These are phyloP conservation scores for Pyrrhoderma noxium DNA, from an alignment of 1,284 basidiomycete species.

Conservation along the genomic window DNA sequence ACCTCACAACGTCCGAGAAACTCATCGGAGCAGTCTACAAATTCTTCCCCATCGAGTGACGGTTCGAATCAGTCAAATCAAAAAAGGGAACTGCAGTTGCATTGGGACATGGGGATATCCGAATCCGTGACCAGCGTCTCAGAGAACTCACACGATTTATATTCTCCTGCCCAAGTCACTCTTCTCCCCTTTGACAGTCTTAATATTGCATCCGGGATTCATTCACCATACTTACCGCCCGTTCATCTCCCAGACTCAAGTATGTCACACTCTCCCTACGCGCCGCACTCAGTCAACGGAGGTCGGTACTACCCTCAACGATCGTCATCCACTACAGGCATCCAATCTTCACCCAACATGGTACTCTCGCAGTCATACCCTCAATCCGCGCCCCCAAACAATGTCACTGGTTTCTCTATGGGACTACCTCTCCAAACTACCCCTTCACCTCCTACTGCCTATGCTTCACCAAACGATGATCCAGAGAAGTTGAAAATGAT, in stretches of 20 bases:
- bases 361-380: background rate
- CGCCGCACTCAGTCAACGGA: background rate
- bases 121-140: constrained; percentile 2
- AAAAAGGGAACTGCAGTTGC: constrained; percentile 9
- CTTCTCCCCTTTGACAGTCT: constrained; percentile 11
- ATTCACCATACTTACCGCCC: constrained; percentile 16
- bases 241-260: constrained; percentile 6
- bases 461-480: constrained; percentile 7
- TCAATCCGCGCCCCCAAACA: constrained; percentile 12
- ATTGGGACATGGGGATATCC: constrained; percentile 16
- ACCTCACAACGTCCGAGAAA: constrained; percentile 10
- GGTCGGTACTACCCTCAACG: constrained; percentile 11
- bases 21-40: constrained; percentile 15
- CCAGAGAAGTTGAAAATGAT: constrained; percentile 3
- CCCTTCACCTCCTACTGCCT: constrained; percentile 10
- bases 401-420: constrained; percentile 4
- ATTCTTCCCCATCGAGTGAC: constrained; percentile 18
- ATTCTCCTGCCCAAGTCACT: constrained; percentile 5
- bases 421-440: constrained; percentile 10
- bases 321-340: constrained; percentile 5
- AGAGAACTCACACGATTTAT: constrained; percentile 11
- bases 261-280: constrained; percentile 4
- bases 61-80: constrained; percentile 16
- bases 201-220: constrained; percentile 8
- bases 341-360: constrained; percentile 11